Base-by-base conservation (phyloP, 768 basidiomycete genomes). In the Lentinula boryana region DNA sequence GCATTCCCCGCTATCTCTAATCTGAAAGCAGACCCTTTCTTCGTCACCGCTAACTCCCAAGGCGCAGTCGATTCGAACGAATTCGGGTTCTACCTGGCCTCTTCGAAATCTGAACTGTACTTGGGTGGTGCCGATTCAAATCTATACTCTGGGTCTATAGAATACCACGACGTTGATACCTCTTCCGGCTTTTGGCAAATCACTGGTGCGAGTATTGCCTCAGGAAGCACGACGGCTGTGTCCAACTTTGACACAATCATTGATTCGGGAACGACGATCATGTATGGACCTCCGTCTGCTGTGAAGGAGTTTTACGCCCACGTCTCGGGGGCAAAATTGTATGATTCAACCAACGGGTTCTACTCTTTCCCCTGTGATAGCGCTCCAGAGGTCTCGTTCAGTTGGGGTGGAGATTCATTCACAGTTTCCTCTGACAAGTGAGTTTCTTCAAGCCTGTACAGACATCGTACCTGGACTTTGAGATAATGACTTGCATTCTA, bases 91-190 rank as follows among this genome's bases (percentile, higher is more conserved):
- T 76, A 78, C 54, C 75, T 84, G 53, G 67, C 76, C 10, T 36
- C 69, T 36, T 69, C 70, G 16, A 73, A 70, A 40, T 75, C 78
- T 21, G 81, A 83, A 68, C 76, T 87, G n/a, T 78, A 70, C 62
- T 69, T 87, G 49, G 84, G 84, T 15, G 84, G 82, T 27, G 72
- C 75, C 9, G 76, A 87, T 68, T 60, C 67, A 5, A 64, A 63
- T 18, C 66, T 76, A 61, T 86, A 78, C 71, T 75, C 76, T 21
- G 78, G 76, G 9, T 64, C 68, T 8, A 64, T 80, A 62, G 76
- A 75, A 32, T 81, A 71, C 58, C 61, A 66, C 60, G 58, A 60
- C 7, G 65, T 66, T 9, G 72, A 69, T 50, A 63, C 61, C 23
- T 58, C 63, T 3, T 41, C 56, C 8, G 71, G 71, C 1, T 72